Evolutionary conservation across 306 rosid genomes (phyloP).

Genomic region (Pterocarpus macrocarpus): DNA sequence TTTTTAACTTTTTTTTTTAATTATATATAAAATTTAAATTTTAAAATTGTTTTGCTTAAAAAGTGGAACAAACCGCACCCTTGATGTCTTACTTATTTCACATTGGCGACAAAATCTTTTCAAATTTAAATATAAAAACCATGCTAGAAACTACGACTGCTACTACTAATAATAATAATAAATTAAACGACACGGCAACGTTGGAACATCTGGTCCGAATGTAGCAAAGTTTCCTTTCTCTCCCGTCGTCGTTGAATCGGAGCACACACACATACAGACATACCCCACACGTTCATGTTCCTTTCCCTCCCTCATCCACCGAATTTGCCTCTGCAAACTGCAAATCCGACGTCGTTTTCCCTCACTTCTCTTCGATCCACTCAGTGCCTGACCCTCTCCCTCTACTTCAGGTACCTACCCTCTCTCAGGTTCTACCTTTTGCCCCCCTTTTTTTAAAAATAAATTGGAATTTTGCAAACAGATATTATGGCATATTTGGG

Average conservation of each 20-base stretch:
- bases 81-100: no score
- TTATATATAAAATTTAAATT: no score
- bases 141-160: no score
- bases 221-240: slow-evolving; percentile 11
- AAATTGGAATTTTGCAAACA: neutral
- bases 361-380: slow-evolving; percentile 46
- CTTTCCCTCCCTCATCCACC: neutral
- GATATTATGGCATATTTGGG: slow-evolving; percentile 24
- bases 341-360: slow-evolving; percentile 37
- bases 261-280: neutral
- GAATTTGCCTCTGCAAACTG: neutral
- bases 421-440: slow-evolving; percentile 40
- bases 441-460: neutral
- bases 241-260: slow-evolving; percentile 34
- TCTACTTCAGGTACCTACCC: slow-evolving; percentile 37
- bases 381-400: slow-evolving; percentile 14
- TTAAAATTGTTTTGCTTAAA: no score
- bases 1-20: no score
- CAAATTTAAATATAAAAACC: no score
- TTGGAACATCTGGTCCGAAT: slow-evolving; percentile 33
- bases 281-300: slow-evolving; percentile 5
- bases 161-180: neutral
- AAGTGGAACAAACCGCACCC: no score
- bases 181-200: slow-evolving; percentile 27
- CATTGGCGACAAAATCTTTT: no score